Evolutionary conservation across 2,329 filamentous ascomycete species (phyloP).

Genomic region (Cladosporium phlei): DNA sequence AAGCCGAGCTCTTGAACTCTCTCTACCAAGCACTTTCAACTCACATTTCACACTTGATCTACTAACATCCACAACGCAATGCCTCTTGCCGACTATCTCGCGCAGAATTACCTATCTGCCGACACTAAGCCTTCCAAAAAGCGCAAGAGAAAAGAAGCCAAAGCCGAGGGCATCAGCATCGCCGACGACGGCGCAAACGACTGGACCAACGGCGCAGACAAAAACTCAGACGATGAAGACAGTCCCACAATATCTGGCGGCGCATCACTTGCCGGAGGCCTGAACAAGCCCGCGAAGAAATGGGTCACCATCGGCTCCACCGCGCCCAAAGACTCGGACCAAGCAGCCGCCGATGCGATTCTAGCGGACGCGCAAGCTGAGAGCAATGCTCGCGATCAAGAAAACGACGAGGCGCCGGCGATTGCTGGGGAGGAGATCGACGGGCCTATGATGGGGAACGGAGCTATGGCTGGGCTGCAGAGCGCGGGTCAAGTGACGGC

Average conservation of each 20-base stretch:
- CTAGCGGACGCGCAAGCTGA: conserved; percentile 33
- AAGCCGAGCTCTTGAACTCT: conserved; percentile 4
- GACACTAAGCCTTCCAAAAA: conserved; percentile 53
- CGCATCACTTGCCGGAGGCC: conserved; percentile 51
- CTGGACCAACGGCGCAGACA: conserved; percentile 44
- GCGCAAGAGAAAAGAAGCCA: conserved; percentile 44
- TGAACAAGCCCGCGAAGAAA: conserved; percentile 57
- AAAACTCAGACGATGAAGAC: conserved; percentile 51
- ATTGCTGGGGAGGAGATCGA: conserved; percentile 46
- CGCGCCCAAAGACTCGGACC: conserved; percentile 47
- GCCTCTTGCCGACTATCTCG: conserved; percentile 77
- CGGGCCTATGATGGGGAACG: conserved; percentile 72
- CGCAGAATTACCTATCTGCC: conserved; percentile 80
- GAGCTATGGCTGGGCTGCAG: conserved; percentile 82
- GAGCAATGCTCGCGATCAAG: conserved; percentile 24
- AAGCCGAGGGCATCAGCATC: conserved; percentile 41
- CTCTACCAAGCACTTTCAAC: not conserved
- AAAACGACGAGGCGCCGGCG: conserved; percentile 45
- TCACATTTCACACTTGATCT: not conserved
- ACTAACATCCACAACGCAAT: conserved; percentile 34
- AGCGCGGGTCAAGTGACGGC: conserved; percentile 67
- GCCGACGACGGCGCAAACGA: conserved; percentile 51
- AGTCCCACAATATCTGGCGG: conserved; percentile 38
- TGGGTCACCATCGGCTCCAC: conserved; percentile 68
- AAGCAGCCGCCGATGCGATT: conserved; percentile 56